These are phyloP conservation scores for Carex cristatella DNA, from an alignment of 176 grass and related monocot genomes.

Conservation along the genomic window DNA sequence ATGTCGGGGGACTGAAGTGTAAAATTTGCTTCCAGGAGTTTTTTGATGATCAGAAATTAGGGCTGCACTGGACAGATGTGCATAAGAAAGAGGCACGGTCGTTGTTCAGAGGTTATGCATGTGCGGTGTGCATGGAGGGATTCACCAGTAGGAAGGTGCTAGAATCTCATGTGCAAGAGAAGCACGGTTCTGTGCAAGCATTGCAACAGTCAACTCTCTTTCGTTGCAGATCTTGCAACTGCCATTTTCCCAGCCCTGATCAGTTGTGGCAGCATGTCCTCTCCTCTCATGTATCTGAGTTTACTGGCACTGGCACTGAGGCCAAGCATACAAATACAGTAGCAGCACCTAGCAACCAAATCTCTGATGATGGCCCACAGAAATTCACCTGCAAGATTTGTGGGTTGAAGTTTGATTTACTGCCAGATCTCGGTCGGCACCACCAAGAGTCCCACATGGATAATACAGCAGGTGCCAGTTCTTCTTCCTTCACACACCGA, in stretches of 20 bases:
- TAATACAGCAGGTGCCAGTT: constrained; percentile 26
- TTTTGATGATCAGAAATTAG: constrained; percentile 60
- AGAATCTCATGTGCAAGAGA: constrained; percentile 80
- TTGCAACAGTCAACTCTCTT: constrained; percentile 82
- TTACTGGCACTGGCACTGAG: constrained; percentile 43
- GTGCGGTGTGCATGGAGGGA: constrained; percentile 80
- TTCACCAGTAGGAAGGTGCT: constrained; percentile 91
- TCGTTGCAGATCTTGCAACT: constrained; percentile 74
- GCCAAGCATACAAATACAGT: constrained; percentile 30
- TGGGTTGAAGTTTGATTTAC: constrained; percentile 73
- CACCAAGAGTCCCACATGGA: constrained; percentile 71
- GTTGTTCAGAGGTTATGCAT: constrained; percentile 96
- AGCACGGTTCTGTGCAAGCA: constrained; percentile 56
- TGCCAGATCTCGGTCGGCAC: constrained; percentile 67
- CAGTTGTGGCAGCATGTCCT: constrained; percentile 87
- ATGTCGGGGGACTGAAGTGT: constrained; percentile 44
- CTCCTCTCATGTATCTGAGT: constrained; percentile 66
- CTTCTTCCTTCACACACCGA: constrained; percentile 42
- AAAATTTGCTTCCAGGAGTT: constrained; percentile 75
- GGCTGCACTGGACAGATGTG: constrained; percentile 68
- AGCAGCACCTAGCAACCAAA: constrained; percentile 32
- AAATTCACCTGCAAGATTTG: constrained; percentile 69
- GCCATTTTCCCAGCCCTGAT: constrained; percentile 74
- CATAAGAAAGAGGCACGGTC: constrained; percentile 90
- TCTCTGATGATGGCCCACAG: constrained; percentile 41